phyloP scores from a whole-genome alignment of 495 filamentous ascomycete genomes.

The Apiosordaria backusii region DNA sequence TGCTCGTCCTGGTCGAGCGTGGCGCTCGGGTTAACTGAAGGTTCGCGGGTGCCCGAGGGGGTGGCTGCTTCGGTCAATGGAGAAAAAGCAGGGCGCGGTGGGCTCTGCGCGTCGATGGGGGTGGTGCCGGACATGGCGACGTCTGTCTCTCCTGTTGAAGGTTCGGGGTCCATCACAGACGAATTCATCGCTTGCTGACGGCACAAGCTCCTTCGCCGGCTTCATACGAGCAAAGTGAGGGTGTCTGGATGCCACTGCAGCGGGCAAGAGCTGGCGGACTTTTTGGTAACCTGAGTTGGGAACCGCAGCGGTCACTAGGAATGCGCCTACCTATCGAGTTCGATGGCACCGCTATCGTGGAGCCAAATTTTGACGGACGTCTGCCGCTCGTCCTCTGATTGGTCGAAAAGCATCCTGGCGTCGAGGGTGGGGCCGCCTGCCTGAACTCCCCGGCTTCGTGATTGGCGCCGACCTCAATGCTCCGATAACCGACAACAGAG shows the following conservation, averaged over 20 bases:
- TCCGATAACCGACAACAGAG: background rate
- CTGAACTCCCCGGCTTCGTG: background rate
- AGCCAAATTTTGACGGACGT: conserved; percentile 18
- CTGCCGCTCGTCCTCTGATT: conserved; percentile 5
- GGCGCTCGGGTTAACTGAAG: conserved; percentile 15
- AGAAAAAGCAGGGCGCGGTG: conserved; percentile 35
- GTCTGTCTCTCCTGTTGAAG: background rate
- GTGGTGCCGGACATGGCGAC: background rate
- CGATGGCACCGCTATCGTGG: conserved; percentile 9
- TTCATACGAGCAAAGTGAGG: conserved; percentile 5
- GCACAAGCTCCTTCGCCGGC: conserved; percentile 38
- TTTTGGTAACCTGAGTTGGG: background rate
- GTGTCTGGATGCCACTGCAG: background rate
- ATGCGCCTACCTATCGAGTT: conserved; percentile 17
- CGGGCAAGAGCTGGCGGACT: background rate
- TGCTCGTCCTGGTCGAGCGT: conserved; percentile 4
- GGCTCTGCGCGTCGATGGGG: conserved; percentile 26
- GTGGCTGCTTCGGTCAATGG: conserved; percentile 32
- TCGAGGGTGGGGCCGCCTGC: background rate
- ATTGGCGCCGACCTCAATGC: background rate
- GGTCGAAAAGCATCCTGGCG: conserved; percentile 6
- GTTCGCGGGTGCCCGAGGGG: conserved; percentile 30
- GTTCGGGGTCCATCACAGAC: conserved; percentile 25
- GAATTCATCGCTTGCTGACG: conserved; percentile 36
- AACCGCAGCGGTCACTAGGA: conserved; percentile 12